Evolutionary conservation across 768 basidiomycete genomes (phyloP), one percentile per base, ranked within the genome.

Genomic region (Psilocybe tampanensis): DNA sequence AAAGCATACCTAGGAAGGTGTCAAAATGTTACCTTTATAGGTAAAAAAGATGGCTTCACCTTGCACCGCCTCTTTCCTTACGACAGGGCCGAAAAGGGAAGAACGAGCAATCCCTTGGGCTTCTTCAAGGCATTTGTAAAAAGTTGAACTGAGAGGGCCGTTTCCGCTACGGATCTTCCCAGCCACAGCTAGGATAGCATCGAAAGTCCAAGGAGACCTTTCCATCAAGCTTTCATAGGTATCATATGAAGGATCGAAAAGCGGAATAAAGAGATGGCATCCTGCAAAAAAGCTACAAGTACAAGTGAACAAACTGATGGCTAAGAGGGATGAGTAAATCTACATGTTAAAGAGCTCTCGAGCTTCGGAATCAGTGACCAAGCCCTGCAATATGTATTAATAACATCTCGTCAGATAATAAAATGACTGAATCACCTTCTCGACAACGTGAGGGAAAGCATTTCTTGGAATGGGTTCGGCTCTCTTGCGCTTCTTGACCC

Each of bases 51-150:
- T 26, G 68, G 29, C 29, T 77, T 64, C 63, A 88, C 92, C 92
- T 82, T 93, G 92, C 32, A 95, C 94, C 34, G 93, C 95, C 74
- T 98, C 95, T 73, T 96, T 96, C 68, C 92, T 80, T 39, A 95
- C 94, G 39, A 95, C 86, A 47, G 95, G 94, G 15, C 95, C 94
- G 66, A 98, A 97, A 39, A 98, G 81, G 6, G 93, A 93, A 24
- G 91, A 94, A 39, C 95, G 84, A 42, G 95, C 95, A 64, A 98
- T 96, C 45, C 94, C 94, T 70, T 96, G 95, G 22, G 95, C 94
- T 75, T 97, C 94, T 69, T 96, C 94, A 43, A 96, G 78, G 68
- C 91, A 92, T 67, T 88, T 88, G 78, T 95, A 94, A 73, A 94
- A 95, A 0, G 93, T 90, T 44, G 88, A 81, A 59, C 85, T 86